A percentile compares a stretch with the other conserved stretches of the same genome.
Conservation (phyloP, 345 rosid genomes). For the Arabis alpina region DNA sequence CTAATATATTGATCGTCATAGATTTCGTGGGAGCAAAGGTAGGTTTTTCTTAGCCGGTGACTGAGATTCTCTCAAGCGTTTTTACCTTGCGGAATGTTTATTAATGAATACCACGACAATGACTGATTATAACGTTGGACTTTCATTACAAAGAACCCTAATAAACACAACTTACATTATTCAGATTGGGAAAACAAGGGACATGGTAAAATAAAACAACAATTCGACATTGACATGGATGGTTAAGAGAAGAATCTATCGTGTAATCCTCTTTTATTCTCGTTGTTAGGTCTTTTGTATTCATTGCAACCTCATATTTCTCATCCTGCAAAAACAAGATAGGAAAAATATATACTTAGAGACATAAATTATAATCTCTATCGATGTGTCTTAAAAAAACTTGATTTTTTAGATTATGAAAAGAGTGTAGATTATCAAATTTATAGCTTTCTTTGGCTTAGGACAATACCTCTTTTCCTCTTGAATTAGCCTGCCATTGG, state of each 20-base stretch:
- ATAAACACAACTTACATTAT: conserved; percentile 8
- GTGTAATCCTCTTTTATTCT: conserved; percentile 37
- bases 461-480: conserved; percentile 50
- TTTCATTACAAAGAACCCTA: conserved; percentile 34
- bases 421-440: too few relatives aligned
- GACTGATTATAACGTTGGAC: not conserved
- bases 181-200: conserved; percentile 2
- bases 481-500: conserved; percentile 42
- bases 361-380: too few relatives aligned
- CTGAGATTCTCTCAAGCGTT: not conserved
- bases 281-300: conserved; percentile 14
- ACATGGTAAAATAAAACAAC: conserved; percentile 18
- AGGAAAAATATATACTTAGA: not conserved
- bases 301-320: conserved; percentile 51
- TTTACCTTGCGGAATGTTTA: not conserved
- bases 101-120: not conserved
- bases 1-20: too few relatives aligned
- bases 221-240: not conserved
- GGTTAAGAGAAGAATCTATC: not conserved
- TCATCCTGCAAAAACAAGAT: conserved; percentile 51
- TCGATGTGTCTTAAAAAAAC: too few relatives aligned
- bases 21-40: not conserved
- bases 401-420: too few relatives aligned
- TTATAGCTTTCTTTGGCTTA: not conserved
- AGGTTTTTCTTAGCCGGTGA: not conserved